Conservation (phyloP, 495 filamentous ascomycete species). For the Hypoxylon lienhwacheense region DNA sequence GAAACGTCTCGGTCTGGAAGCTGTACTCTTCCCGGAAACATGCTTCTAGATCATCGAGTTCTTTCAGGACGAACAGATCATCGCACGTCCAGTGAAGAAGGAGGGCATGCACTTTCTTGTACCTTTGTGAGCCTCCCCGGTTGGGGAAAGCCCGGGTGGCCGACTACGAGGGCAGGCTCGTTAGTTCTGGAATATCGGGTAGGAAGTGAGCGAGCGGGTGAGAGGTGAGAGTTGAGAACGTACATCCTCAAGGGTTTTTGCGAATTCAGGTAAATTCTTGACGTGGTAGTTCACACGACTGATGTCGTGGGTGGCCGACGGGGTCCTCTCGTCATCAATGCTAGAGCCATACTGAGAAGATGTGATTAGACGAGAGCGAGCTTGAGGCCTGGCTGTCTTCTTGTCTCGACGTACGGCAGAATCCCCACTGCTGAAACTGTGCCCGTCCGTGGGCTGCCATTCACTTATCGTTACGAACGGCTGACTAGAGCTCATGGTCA, state of each 20-base stretch:
- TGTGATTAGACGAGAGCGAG: slow-evolving; percentile 29
- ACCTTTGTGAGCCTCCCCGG: slow-evolving; percentile 47
- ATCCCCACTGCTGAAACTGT: slow-evolving; percentile 50
- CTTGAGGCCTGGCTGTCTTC: slow-evolving; percentile 33
- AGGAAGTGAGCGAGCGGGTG: not conserved
- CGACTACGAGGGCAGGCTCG: slow-evolving; percentile 40
- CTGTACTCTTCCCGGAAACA: slow-evolving; percentile 53
- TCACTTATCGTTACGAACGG: slow-evolving; percentile 51
- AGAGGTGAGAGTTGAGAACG: slow-evolving; percentile 26
- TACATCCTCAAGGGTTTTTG: slow-evolving; percentile 52
- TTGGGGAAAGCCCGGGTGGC: slow-evolving; percentile 55
- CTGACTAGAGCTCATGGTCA: slow-evolving; percentile 39
- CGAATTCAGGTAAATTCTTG: slow-evolving; percentile 52
- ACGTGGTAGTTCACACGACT: slow-evolving; percentile 57
- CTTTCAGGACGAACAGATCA: slow-evolving; percentile 55
- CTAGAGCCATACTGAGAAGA: slow-evolving; percentile 49
- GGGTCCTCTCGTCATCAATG: slow-evolving; percentile 42
- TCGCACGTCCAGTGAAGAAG: slow-evolving; percentile 60
- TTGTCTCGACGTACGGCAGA: slow-evolving; percentile 48
- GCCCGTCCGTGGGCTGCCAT: slow-evolving; percentile 45
- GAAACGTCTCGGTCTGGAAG: slow-evolving; percentile 52
- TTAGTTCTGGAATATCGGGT: slow-evolving; percentile 8
- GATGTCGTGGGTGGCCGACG: slow-evolving; percentile 53
- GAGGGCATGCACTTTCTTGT: slow-evolving; percentile 54
- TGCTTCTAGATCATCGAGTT: slow-evolving; percentile 53